Evolutionary conservation across 257 asterid genomes (phyloP), one percentile per base, ranked within the genome.

Genomic region (Nicotiana sylvestris): DNA sequence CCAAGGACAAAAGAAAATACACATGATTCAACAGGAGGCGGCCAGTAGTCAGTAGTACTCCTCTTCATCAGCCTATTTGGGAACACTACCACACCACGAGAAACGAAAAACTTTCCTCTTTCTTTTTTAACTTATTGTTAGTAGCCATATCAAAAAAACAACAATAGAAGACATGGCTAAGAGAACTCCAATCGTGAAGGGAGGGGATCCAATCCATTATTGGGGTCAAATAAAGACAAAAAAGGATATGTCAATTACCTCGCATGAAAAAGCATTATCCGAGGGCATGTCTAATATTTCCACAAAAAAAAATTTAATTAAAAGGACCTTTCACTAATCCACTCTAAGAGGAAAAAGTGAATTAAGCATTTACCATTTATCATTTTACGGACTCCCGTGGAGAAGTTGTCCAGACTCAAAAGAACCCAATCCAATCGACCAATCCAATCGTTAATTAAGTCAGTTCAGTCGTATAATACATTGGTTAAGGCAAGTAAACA

Each of bases 51-150:
- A 12, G 21, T 49, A 74, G 80, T 49, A 27, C 62, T 21, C 37
- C 56, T 39, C 77, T 29, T 49, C 80, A 49, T 74, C 62, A 10
- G 80, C 62, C 16, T 25, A 74, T 49, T 49, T 12, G 80, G 62
- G 62, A 49, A 49, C 62, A 49, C 51, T 27, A 74, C 60, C 79
- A 72, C 18, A 29, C 62, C 43, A 74, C 21, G 61, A 49, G 80
- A 12, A 74, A 49, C 25, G 78, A 46, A 72, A 74, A 74, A 49
- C 39, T 11, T 72, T 74, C 78, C 61, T 25, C 79, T 74, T 74
- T 49, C 67, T 65, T 51, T 72, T 74, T 27, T 46, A 74, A 74
- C 43, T 74, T 74, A 49, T 74, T 13, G 1, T 49, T 49, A 74
- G 80, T 15, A 74, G 80, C 80, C 80, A 49, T 49, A 74, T 18